Percentiles rank a stretch among this genome's conserved stretches.
Conservation (phyloP, 306 rosid genomes). For the Cajanus cajan region DNA sequence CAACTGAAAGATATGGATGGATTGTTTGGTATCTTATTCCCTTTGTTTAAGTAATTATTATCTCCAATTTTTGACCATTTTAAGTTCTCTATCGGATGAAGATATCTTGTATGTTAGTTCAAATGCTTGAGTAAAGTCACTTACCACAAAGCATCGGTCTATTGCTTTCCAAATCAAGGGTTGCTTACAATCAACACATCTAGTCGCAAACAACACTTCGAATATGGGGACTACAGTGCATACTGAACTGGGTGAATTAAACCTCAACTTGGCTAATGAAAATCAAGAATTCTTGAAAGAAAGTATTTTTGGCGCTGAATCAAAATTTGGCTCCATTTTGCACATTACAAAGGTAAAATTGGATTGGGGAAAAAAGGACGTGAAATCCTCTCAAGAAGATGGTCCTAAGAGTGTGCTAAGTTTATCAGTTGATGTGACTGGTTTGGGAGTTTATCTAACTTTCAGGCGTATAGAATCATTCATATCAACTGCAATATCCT, state of each 20-base stretch:
- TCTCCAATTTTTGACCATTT: slow-evolving; percentile 14
- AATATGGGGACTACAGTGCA: slow-evolving; percentile 68
- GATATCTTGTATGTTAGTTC: slow-evolving; percentile 11
- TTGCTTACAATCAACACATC: slow-evolving; percentile 73
- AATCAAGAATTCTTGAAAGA: slow-evolving; percentile 68
- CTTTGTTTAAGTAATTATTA: slow-evolving; percentile 8
- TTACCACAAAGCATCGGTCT: slow-evolving; percentile 11
- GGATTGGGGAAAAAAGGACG: slow-evolving; percentile 88
- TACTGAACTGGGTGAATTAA: slow-evolving; percentile 77
- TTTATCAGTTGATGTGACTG: slow-evolving; percentile 66
- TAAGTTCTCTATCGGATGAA: slow-evolving; percentile 4
- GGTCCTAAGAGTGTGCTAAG: slow-evolving; percentile 54
- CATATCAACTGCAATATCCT: slow-evolving; percentile 68
- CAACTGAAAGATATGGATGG: not conserved
- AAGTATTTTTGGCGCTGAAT: slow-evolving; percentile 54
- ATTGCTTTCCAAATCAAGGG: slow-evolving; percentile 58
- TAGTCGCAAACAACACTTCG: slow-evolving; percentile 76
- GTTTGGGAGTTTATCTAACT: slow-evolving; percentile 63
- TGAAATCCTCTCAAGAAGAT: slow-evolving; percentile 61
- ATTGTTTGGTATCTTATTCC: slow-evolving; percentile 1
- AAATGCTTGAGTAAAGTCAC: slow-evolving; percentile 11
- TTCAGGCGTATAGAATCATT: slow-evolving; percentile 76
- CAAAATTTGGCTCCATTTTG: slow-evolving; percentile 64
- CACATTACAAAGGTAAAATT: slow-evolving; percentile 74
- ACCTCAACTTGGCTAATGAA: slow-evolving; percentile 79